Conservation (phyloP, 164 flowering plant species). For the Chloranthus sessilifolius region DNA sequence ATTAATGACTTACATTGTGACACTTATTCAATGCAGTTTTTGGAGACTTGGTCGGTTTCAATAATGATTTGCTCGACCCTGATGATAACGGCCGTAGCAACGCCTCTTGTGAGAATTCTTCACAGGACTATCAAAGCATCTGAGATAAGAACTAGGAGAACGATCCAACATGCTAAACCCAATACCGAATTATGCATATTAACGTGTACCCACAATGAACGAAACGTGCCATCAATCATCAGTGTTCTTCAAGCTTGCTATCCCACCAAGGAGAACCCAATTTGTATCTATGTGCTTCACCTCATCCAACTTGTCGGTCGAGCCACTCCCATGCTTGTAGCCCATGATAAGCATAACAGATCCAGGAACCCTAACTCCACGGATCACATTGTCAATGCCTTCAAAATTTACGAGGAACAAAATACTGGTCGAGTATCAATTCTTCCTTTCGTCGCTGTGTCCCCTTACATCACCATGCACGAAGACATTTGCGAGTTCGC, state of each 20-base stretch:
- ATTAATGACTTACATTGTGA: too few relatives aligned
- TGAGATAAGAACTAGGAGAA: constrained; percentile 22
- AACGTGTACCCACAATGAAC: constrained; percentile 31
- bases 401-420: constrained; percentile 26
- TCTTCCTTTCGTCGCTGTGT: constrained; percentile 32
- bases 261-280: constrained; percentile 24
- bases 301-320: constrained; percentile 41
- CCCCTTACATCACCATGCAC: constrained; percentile 50
- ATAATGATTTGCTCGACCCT: too few relatives aligned
- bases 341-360: constrained; percentile 24
- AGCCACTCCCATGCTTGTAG: constrained; percentile 45
- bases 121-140: background rate
- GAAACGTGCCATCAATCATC: constrained; percentile 25
- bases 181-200: constrained; percentile 33
- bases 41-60: too few relatives aligned
- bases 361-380: constrained; percentile 1
- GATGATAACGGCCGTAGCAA: constrained; percentile 27
- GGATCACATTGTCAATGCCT: constrained; percentile 35
- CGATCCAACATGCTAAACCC: constrained; percentile 21
- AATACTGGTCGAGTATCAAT: constrained; percentile 21
- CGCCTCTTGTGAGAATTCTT: constrained; percentile 26
- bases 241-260: constrained; percentile 33
- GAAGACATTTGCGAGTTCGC: constrained; percentile 68
- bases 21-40: too few relatives aligned
- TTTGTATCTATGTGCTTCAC: constrained; percentile 19